Evolutionary conservation across 2,329 filamentous ascomycete species (phyloP).

Genomic region (Nemania abortiva): DNA sequence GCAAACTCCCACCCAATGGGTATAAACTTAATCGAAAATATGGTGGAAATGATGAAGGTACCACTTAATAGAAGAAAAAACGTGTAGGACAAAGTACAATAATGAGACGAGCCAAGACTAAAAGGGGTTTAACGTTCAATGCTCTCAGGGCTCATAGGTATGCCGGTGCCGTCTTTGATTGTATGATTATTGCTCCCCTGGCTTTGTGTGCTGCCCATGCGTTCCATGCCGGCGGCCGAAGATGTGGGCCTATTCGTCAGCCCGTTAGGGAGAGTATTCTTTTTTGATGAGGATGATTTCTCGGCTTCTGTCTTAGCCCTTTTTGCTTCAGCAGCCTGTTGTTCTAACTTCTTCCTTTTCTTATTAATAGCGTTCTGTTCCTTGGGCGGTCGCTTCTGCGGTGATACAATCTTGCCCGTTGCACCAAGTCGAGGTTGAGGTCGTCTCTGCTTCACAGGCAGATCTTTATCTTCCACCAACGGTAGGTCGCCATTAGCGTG

Average conservation of each 20-base stretch:
- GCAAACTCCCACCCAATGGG: constrained; percentile 42
- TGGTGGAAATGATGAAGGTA: constrained; percentile 26
- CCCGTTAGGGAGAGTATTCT: constrained; percentile 56
- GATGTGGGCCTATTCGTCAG: constrained; percentile 53
- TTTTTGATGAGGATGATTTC: constrained; percentile 63
- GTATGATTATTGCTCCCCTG: constrained; percentile 71
- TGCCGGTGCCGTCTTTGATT: constrained; percentile 77
- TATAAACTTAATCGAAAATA: constrained; percentile 38
- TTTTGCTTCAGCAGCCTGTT: constrained; percentile 63
- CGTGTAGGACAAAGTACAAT: background rate
- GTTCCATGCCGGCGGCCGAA: constrained; percentile 65
- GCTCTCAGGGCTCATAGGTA: constrained; percentile 85
- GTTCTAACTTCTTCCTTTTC: constrained; percentile 86
- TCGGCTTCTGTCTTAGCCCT: constrained; percentile 55
- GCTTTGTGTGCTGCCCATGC: constrained; percentile 68
- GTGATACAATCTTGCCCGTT: constrained; percentile 87
- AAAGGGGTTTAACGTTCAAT: constrained; percentile 61
- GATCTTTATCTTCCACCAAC: constrained; percentile 92
- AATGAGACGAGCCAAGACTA: constrained; percentile 4
- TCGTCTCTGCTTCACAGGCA: constrained; percentile 90
- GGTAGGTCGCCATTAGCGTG: constrained; percentile 85
- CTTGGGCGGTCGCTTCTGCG: constrained; percentile 83
- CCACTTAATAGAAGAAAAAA: constrained; percentile 15
- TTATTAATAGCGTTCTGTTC: constrained; percentile 87
- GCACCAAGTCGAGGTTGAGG: constrained; percentile 73